Percentiles rank a stretch among this genome's conserved stretches.
Conservation (phyloP, 2,329 filamentous ascomycete genomes). For the Clonostachys rhizophaga region DNA sequence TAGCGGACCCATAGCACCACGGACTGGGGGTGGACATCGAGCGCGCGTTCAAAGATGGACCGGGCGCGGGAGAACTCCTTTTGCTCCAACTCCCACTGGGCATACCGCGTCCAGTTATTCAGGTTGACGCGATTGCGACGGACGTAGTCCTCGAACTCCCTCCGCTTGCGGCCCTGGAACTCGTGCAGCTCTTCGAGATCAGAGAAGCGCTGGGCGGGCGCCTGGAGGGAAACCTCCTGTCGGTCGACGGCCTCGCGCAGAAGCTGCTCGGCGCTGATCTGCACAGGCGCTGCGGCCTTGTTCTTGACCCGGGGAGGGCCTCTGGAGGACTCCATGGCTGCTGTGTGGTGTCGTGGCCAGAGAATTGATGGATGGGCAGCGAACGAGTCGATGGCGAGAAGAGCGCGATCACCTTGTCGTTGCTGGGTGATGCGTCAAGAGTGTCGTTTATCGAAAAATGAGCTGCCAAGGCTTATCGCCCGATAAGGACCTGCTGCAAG, state of each 20-base stretch:
- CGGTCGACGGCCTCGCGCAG: constrained; percentile 95
- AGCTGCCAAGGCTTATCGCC: not conserved
- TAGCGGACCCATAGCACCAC: constrained; percentile 89
- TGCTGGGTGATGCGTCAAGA: not conserved
- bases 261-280: constrained; percentile 96
- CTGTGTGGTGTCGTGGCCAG: not conserved
- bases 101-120: constrained; percentile 99
- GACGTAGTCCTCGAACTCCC: constrained; percentile 98
- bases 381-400: not conserved
- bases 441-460: not conserved
- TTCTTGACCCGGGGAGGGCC: constrained; percentile 97
- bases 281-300: constrained; percentile 85
- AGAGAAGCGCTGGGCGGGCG: constrained; percentile 89
- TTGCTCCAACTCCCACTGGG: constrained; percentile 95
- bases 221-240: constrained; percentile 82
- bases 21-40: constrained; percentile 86
- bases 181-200: constrained; percentile 98
- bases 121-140: constrained; percentile 91
- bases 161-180: constrained; percentile 91
- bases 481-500: constrained; percentile 2
- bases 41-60: constrained; percentile 88
- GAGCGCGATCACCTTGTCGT: not conserved
- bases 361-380: too few relatives aligned
- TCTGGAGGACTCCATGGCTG: constrained; percentile 79
- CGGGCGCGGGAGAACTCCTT: constrained; percentile 92